These are phyloP conservation scores for Diplosphaera chodatii DNA, from an alignment of 139 green algal genomes.

Conservation along the genomic window DNA sequence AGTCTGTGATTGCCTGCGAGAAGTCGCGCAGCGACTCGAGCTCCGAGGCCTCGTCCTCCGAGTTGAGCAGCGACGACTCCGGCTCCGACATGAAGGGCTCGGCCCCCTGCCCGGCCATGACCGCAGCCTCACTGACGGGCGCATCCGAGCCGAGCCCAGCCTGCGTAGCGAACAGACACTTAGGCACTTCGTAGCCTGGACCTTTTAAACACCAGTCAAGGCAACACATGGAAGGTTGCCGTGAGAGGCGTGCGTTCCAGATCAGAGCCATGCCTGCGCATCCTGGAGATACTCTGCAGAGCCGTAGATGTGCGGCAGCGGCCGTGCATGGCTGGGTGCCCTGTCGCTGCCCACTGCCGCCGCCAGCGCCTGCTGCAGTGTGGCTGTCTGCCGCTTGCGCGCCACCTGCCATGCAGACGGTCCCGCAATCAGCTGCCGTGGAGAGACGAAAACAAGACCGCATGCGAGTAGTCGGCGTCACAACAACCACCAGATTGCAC, in stretches of 20 bases:
- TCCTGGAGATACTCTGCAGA: conserved; percentile 24
- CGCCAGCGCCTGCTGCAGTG: neutral
- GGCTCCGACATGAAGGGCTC: neutral
- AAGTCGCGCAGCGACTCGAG: neutral
- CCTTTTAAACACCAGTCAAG: no score
- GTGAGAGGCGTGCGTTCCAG: neutral
- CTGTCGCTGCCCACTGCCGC: neutral
- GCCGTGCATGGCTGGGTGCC: neutral
- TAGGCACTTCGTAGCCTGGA: no score
- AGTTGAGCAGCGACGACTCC: neutral
- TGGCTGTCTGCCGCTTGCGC: neutral
- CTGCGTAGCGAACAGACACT: no score
- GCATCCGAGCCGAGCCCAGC: neutral
- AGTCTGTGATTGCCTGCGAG: no score
- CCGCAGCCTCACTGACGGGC: neutral
- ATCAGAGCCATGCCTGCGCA: neutral
- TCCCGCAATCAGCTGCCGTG: no score
- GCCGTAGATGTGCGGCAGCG: conserved; percentile 20
- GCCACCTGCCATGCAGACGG: neutral
- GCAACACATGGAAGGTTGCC: no score
- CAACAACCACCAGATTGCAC: neutral
- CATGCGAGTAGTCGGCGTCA: no score
- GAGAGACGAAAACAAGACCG: no score
- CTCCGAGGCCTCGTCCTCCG: neutral
- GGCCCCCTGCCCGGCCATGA: no score